phyloP scores from a whole-genome alignment of 2,329 filamentous ascomycete species.

The Grosmannia huntii region DNA sequence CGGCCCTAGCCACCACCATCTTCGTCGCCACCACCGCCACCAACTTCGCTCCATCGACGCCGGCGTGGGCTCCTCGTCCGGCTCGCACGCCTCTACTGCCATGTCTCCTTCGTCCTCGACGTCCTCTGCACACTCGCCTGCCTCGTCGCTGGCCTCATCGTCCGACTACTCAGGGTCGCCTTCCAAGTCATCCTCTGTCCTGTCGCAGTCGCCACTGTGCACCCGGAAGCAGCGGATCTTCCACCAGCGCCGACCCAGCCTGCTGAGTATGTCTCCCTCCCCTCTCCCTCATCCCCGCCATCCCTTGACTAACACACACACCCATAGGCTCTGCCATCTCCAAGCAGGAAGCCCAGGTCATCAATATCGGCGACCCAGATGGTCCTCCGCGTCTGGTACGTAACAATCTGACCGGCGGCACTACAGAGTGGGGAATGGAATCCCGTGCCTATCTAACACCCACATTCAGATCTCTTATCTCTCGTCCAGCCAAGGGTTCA shows the following conservation, averaged over 20 bases:
- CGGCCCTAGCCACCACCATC: not conserved
- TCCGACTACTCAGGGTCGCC: conserved; percentile 37
- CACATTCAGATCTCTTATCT: conserved; percentile 59
- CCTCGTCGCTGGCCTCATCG: conserved; percentile 28
- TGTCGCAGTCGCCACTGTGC: conserved; percentile 23
- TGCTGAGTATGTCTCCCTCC: conserved; percentile 39
- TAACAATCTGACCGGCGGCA: not conserved
- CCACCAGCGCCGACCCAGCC: conserved; percentile 46
- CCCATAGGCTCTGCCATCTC: conserved; percentile 53
- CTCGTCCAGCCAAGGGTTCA: conserved; percentile 66
- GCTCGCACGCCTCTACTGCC: conserved; percentile 3
- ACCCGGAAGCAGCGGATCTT: conserved; percentile 28
- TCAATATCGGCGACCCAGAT: conserved; percentile 64
- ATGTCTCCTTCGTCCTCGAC: conserved; percentile 7
- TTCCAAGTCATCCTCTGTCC: conserved; percentile 42
- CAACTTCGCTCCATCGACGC: not conserved
- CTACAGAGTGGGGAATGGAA: not conserved
- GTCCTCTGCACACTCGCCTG: conserved; percentile 2
- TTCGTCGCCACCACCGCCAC: conserved; percentile 2
- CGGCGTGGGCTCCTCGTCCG: not conserved
- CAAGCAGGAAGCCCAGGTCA: conserved; percentile 65
- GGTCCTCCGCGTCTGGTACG: conserved; percentile 60
- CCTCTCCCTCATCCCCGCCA: not conserved
- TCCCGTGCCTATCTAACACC: not conserved
- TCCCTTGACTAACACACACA: not conserved